phyloP scores from a whole-genome alignment of 2,329 filamentous ascomycete species.

The Cordyceps cateniannulata region DNA sequence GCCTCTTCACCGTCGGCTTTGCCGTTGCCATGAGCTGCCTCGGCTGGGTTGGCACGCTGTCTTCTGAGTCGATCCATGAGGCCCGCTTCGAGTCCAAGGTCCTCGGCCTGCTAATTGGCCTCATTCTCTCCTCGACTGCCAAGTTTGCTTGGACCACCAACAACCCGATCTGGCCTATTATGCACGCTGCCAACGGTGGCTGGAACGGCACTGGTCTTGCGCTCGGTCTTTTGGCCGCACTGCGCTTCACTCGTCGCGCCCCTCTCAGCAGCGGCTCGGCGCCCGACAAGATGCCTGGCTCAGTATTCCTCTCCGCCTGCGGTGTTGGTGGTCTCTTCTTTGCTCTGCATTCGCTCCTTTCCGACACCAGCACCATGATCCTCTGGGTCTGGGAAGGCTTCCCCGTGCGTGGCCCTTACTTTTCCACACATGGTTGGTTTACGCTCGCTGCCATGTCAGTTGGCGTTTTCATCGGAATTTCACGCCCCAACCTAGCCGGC shows the following conservation, averaged over 20 bases:
- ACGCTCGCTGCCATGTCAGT: constrained; percentile 82
- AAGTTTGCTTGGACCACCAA: constrained; percentile 94
- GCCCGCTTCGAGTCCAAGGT: constrained; percentile 75
- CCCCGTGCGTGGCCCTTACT: constrained; percentile 79
- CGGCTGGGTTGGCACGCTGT: constrained; percentile 77
- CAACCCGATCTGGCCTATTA: constrained; percentile 94
- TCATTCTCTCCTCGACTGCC: constrained; percentile 77
- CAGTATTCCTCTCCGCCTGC: constrained; percentile 62
- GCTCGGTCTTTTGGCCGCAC: constrained; percentile 67
- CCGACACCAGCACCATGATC: constrained; percentile 98
- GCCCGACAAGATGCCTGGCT: constrained; percentile 47
- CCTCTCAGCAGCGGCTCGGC: constrained; percentile 38
- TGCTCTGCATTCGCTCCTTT: constrained; percentile 83
- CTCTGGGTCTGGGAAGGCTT: constrained; percentile 97
- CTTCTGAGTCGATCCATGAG: constrained; percentile 67
- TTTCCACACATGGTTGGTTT: constrained; percentile 82
- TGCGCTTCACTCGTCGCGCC: constrained; percentile 66
- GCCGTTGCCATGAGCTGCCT: constrained; percentile 75
- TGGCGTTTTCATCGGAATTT: constrained; percentile 71
- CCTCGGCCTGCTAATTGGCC: constrained; percentile 71
- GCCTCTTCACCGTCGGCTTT: constrained; percentile 76
- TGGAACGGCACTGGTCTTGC: constrained; percentile 81
- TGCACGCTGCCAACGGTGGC: constrained; percentile 84
- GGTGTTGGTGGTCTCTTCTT: constrained; percentile 84
- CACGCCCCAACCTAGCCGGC: constrained; percentile 61